phyloP scores from a whole-genome alignment of 257 asterid genomes.

The Nicotiana sylvestris region DNA sequence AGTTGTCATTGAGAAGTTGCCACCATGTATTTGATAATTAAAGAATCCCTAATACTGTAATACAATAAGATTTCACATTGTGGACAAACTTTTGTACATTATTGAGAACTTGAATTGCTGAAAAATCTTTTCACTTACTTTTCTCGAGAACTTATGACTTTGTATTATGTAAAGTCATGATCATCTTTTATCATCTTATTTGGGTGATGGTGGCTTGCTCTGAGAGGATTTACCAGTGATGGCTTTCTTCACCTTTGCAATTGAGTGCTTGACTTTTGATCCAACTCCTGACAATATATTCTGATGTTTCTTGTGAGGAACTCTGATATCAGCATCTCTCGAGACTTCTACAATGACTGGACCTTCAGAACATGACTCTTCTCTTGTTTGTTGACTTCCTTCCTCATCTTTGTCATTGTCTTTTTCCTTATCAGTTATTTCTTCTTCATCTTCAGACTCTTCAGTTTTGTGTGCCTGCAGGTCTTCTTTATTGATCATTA shows the following conservation, averaged over 20 bases:
- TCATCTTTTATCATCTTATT: slow-evolving; percentile 16
- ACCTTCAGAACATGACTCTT: slow-evolving; percentile 38
- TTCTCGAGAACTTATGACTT: slow-evolving; percentile 1
- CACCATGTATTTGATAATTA: neutral
- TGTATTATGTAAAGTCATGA: neutral
- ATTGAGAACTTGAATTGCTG: neutral
- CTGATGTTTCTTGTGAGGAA: slow-evolving; percentile 65
- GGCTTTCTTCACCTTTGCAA: slow-evolving; percentile 85
- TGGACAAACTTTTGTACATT: neutral
- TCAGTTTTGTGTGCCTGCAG: slow-evolving; percentile 23
- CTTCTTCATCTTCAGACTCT: slow-evolving; percentile 26
- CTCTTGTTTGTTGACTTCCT: slow-evolving; percentile 26
- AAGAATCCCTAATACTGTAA: neutral
- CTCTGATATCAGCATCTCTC: slow-evolving; percentile 49
- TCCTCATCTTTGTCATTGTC: slow-evolving; percentile 26
- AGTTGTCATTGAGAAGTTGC: neutral
- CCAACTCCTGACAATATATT: slow-evolving; percentile 79
- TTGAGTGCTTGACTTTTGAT: slow-evolving; percentile 85
- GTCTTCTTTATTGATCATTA: slow-evolving; percentile 23
- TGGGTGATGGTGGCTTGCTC: slow-evolving; percentile 55
- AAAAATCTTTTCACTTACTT: neutral
- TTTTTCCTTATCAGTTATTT: slow-evolving; percentile 35
- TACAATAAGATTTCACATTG: neutral
- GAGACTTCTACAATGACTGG: slow-evolving; percentile 54
- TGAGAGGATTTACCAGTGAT: slow-evolving; percentile 69